A percentile compares a stretch with the other conserved stretches of the same genome.
These are phyloP conservation scores for Wickerhamomyces sp. DNA, from an alignment of 1,139 yeast species.

Conservation along the genomic window DNA sequence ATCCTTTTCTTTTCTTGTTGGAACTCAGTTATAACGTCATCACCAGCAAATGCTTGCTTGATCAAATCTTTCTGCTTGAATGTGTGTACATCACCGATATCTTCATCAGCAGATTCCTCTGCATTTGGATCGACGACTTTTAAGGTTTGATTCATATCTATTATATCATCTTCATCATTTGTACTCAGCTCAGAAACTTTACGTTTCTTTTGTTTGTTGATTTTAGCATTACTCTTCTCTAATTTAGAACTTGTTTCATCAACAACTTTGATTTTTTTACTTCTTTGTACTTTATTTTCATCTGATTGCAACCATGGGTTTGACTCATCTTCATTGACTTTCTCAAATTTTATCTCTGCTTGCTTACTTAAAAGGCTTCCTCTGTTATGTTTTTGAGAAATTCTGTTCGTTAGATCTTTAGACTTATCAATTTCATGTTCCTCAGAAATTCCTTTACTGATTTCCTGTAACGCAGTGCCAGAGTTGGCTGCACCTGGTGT, in stretches of 20 bases:
- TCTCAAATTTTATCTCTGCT: conserved; percentile 5
- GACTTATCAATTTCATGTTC: conserved; percentile 57
- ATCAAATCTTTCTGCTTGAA: conserved; percentile 82
- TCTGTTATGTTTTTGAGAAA: conserved; percentile 25
- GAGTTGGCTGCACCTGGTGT: conserved; percentile 60
- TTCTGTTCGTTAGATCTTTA: conserved; percentile 39
- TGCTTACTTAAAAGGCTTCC: conserved; percentile 7
- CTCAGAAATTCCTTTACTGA: conserved; percentile 37
- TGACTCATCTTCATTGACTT: conserved; percentile 30
- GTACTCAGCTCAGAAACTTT: conserved; percentile 31
- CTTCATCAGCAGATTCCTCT: conserved; percentile 32
- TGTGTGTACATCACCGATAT: conserved; percentile 32
- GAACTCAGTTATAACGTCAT: conserved; percentile 78
- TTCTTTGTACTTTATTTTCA: conserved; percentile 37
- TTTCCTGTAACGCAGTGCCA: conserved; percentile 39
- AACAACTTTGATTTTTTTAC: conserved; percentile 49
- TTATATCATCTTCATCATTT: conserved; percentile 35
- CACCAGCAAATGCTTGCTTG: conserved; percentile 95
- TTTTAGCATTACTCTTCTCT: conserved; percentile 40
- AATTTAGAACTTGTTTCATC: conserved; percentile 54
- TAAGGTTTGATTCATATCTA: conserved; percentile 42
- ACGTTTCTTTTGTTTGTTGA: conserved; percentile 40
- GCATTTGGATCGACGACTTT: conserved; percentile 38
- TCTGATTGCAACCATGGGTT: conserved; percentile 71
- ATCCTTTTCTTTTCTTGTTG: conserved; percentile 65